Evolutionary conservation across 106 monocot genomes (phyloP).

Genomic region (Posidonia australis): DNA sequence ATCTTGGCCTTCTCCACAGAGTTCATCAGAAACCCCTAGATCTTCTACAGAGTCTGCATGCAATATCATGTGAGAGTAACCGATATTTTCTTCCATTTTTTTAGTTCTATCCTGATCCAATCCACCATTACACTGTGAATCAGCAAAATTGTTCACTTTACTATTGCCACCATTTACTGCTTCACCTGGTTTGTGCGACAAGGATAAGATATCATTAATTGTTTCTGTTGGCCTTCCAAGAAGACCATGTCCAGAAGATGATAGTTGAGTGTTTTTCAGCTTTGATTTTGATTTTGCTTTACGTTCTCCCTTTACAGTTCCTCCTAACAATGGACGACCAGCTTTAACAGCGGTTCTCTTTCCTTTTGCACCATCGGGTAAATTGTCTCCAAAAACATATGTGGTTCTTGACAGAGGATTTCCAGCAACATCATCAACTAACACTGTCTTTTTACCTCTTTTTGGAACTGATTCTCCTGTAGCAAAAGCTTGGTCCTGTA

Average conservation of each 20-base stretch:
- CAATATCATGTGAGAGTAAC: constrained; percentile 32
- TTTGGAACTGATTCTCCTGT: constrained; percentile 20
- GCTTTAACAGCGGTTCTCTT: constrained; percentile 54
- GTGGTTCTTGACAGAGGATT: constrained; percentile 28
- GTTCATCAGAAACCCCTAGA: constrained; percentile 37
- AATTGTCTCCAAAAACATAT: constrained; percentile 14
- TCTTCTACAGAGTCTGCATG: constrained; percentile 50
- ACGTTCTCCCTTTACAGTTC: constrained; percentile 47
- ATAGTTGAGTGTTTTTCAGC: constrained; percentile 68
- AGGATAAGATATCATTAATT: constrained; percentile 1
- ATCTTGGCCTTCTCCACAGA: constrained; percentile 51
- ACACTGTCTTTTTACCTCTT: constrained; percentile 45
- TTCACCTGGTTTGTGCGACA: constrained; percentile 15
- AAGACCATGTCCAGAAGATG: constrained; percentile 44
- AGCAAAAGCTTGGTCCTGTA: constrained; percentile 25
- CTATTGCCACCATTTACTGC: constrained; percentile 8
- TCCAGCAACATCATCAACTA: constrained; percentile 56
- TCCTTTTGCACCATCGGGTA: constrained; percentile 46
- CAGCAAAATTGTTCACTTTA: constrained; percentile 16
- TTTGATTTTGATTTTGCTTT: constrained; percentile 74
- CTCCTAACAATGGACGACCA: constrained; percentile 37
- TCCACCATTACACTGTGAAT: neutral
- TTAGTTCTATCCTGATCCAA: constrained; percentile 18
- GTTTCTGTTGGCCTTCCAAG: constrained; percentile 34
- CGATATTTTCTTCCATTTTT: constrained; percentile 33